phyloP scores from a whole-genome alignment of 768 basidiomycete species.

The Tylopilus rubrobrunneus region DNA sequence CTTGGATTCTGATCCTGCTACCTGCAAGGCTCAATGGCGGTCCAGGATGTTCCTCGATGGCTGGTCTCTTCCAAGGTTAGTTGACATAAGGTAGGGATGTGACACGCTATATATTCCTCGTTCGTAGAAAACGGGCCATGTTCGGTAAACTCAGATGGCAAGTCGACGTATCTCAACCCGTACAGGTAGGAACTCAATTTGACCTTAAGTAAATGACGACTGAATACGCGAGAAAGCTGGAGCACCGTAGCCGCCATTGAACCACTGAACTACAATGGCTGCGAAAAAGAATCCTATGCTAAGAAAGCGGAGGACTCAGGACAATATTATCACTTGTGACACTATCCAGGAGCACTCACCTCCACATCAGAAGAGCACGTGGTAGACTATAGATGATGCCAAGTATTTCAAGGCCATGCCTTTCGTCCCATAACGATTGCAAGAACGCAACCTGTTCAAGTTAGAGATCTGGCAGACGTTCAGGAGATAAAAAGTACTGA shows the following conservation, averaged over 20 bases:
- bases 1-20: not conserved
- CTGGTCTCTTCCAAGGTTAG: constrained; percentile 61
- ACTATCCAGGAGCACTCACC: constrained; percentile 37
- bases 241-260: constrained; percentile 36
- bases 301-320: not conserved
- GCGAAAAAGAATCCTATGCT: constrained; percentile 30
- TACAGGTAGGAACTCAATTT: constrained; percentile 41
- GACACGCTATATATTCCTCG: not conserved
- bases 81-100: not conserved
- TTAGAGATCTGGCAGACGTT: constrained; percentile 1
- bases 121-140: constrained; percentile 61
- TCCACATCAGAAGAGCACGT: constrained; percentile 56
- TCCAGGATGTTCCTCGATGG: no score
- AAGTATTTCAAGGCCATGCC: constrained; percentile 45
- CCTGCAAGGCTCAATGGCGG: constrained; percentile 46
- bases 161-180: no score
- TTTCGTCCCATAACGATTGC: constrained; percentile 18
- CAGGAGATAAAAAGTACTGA: no score
- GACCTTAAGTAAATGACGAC: not conserved
- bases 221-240: constrained; percentile 43
- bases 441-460: constrained; percentile 14
- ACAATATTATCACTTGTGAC: not conserved
- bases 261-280: constrained; percentile 28
- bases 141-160: constrained; percentile 48
- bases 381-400: constrained; percentile 54